Base-by-base conservation (phyloP, 1,284 basidiomycete species). In the Leccinum variabile region DNA sequence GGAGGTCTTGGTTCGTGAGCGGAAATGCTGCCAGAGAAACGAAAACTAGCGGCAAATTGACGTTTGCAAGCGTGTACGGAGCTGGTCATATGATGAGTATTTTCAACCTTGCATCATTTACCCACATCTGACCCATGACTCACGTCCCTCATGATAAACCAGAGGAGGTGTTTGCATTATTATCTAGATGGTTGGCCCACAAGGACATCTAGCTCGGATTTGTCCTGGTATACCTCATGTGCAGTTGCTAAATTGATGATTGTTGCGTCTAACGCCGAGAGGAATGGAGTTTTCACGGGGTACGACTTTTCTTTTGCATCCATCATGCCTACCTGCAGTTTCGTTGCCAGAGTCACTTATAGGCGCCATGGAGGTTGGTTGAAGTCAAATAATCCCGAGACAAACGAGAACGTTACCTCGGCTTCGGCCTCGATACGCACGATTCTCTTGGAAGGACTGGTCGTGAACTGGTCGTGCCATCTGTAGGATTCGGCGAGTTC, bases 11-110 rank as follows among this genome's bases (percentile, higher is more conserved):
- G 91, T 65, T 68, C 60, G 80, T 81, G 60, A 81, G 72, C 71
- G 87, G 84, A 58, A 70, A 69, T 68, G 79, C 81, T 65, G 86
- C 80, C 0, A 90, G 91, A 3, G 80, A 86, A 72, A 87, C 85
- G 54, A 91, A 89, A 78, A 79, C 79, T 56, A 80, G 80, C 18
- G 80, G 81, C 7, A 77, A 82, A 55, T 76, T 94, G 64, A 88
- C 88, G 9, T 91, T 91, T 70, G 87, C 85, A 57, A 87, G 84
- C 1, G 78, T 89, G 14, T 75, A 78, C 59, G 84, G 79, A 7
- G 89, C 88, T 37, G 88, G 88, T 60, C 88, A 89, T 82, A 89
- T 90, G 88, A 84, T 88, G 69, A 84, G 83, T 84, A 35, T 46
- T 66, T 72, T 69, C 28, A n/a, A 30, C 33, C 14, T 4, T 13